Percentiles rank a stretch among this genome's conserved stretches.
Evolutionary conservation across 257 asterid genomes (phyloP).

Genomic region (Solanum virginianum): DNA sequence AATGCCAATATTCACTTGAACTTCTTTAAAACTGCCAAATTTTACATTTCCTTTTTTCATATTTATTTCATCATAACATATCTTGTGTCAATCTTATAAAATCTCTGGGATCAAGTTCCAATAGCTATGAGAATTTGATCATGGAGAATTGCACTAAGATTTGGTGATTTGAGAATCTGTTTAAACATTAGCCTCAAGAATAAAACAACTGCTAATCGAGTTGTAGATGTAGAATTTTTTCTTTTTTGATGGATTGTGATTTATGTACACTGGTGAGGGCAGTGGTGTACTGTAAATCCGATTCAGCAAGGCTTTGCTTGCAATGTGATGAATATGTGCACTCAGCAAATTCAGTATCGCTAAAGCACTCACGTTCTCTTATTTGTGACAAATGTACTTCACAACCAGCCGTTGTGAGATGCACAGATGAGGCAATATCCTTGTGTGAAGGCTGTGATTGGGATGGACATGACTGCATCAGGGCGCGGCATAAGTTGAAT

Average conservation of each 20-base stretch:
- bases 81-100: background rate
- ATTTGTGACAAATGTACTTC: constrained; percentile 54
- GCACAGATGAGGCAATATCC: constrained; percentile 38
- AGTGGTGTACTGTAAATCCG: constrained; percentile 59
- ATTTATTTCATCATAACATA: background rate
- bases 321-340: constrained; percentile 53
- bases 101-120: background rate
- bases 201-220: background rate
- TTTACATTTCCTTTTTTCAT: background rate
- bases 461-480: constrained; percentile 23
- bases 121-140: background rate
- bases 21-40: too few relatives aligned
- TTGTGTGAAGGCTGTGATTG: constrained; percentile 43
- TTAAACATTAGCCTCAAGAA: background rate
- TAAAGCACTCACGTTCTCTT: constrained; percentile 56
- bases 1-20: background rate
- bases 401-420: constrained; percentile 41
- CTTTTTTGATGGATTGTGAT: constrained; percentile 35
- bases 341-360: constrained; percentile 43
- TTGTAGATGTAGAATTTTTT: background rate
- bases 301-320: constrained; percentile 49
- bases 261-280: constrained; percentile 39
- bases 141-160: background rate
- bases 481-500: constrained; percentile 28
- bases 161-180: too few relatives aligned